Evolutionary conservation across 805 yeast genomes (phyloP).

Genomic region (Yarrowia divulgata): DNA sequence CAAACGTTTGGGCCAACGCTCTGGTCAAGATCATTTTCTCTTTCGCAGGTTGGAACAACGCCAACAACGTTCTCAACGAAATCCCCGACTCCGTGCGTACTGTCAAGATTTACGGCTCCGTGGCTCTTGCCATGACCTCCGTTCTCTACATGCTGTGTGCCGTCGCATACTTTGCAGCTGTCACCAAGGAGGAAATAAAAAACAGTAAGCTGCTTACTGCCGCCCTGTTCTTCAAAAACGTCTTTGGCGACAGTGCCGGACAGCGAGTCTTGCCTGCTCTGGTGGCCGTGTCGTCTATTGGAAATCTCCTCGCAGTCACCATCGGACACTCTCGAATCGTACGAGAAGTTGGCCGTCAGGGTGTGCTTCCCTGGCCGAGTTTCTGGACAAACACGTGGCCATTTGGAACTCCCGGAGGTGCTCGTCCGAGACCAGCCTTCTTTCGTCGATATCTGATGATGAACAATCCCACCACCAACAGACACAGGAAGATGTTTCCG

Average conservation of each 20-base stretch:
- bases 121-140: background rate
- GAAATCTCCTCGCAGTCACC: slow-evolving; percentile 69
- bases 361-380: slow-evolving; percentile 58
- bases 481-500: no score
- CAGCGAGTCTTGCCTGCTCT: slow-evolving; percentile 60
- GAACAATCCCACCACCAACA: no score
- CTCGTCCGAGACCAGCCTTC: no score
- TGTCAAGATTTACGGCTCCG: slow-evolving; percentile 16
- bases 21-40: slow-evolving; percentile 50
- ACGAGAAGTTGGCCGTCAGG: slow-evolving; percentile 62
- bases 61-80: slow-evolving; percentile 21
- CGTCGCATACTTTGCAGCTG: slow-evolving; percentile 51
- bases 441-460: no score
- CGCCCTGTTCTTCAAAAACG: slow-evolving; percentile 63
- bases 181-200: slow-evolving; percentile 53
- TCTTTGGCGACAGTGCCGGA: slow-evolving; percentile 64
- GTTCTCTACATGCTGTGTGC: slow-evolving; percentile 26
- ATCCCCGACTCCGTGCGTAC: slow-evolving; percentile 18
- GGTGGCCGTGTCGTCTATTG: slow-evolving; percentile 67
- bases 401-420: slow-evolving; percentile 53
- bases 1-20: slow-evolving; percentile 62
- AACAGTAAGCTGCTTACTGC: slow-evolving; percentile 71
- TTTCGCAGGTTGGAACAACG: slow-evolving; percentile 32
- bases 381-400: slow-evolving; percentile 54
- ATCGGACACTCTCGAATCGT: slow-evolving; percentile 67